Evolutionary conservation across 306 rosid species (phyloP), one percentile per base, ranked within the genome.

Genomic region (Glycine tomentella): DNA sequence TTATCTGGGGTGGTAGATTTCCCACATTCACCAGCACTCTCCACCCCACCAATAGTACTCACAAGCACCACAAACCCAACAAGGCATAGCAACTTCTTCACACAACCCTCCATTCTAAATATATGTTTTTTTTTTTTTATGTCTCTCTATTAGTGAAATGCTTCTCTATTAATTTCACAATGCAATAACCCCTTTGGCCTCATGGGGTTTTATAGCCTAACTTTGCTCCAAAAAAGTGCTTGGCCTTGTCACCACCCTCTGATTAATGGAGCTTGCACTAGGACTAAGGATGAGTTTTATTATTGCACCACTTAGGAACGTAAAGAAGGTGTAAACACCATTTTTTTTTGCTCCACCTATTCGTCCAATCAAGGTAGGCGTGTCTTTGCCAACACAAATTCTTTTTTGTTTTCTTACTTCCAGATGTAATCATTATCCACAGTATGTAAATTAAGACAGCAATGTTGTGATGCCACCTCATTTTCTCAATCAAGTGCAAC

Each of bases 241-340:
- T 74, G 63, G 81, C 63, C 83, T 14, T 80, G 67, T 85, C 87
- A 25, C 31, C 31, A 67, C 87, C 86, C 66, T 62, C 0, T 7
- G 66, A 49, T 46, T 81, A 88, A 77, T 90, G 97, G 91, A 85
- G 56, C 55, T 63, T 72, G 92, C 92, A 92, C 90, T 88, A 80
- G 31, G 75, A 58, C 44, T 73, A 80, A 11, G 48, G 65, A 4
- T 52, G 17, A 44, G 51, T 76, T 77, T 77, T 77, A 52, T 63
- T 80, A 73, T 48, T 68, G 79, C 53, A 68, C 77, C 88, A 83
- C 90, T 81, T 79, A 8, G 71, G 7, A 65, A 2, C 11, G 59
- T 25, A 75, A 55, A 72, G 52, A 12, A 40, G 5, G 82, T 84
- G 74, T 71, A 25, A 68, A 79, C 82, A 65, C 52, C 52, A 70